Conservation (phyloP, 2,329 filamentous ascomycete species). For the Penicillium nordicum region DNA sequence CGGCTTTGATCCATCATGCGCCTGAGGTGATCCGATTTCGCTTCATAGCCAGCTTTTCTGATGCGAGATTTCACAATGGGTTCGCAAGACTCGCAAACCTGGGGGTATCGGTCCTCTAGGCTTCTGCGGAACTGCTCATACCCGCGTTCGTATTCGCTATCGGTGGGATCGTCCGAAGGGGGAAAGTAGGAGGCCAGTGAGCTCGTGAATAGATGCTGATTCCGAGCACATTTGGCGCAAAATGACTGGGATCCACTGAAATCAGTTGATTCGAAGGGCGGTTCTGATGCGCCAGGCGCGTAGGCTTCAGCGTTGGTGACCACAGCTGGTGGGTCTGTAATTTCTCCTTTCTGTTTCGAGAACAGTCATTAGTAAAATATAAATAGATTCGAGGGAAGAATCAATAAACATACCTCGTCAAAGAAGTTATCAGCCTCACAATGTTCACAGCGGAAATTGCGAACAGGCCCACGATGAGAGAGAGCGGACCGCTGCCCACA, state of each 20-base stretch:
- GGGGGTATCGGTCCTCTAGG: constrained; percentile 80
- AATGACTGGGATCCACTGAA: constrained; percentile 48
- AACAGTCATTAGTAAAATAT: constrained; percentile 17
- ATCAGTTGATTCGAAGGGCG: constrained; percentile 43
- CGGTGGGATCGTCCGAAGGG: constrained; percentile 62
- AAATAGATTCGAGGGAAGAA: neutral
- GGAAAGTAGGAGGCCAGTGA: constrained; percentile 78
- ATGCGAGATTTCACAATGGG: constrained; percentile 69
- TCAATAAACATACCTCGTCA: constrained; percentile 64
- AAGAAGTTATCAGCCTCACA: constrained; percentile 89
- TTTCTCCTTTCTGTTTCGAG: constrained; percentile 67
- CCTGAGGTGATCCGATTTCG: constrained; percentile 75
- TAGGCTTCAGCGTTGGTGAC: constrained; percentile 47
- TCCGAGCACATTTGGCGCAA: constrained; percentile 79
- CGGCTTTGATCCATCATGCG: constrained; percentile 67
- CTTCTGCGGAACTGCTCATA: constrained; percentile 68
- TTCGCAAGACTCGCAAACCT: constrained; percentile 79
- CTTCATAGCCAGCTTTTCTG: constrained; percentile 69
- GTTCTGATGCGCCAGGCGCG: constrained; percentile 39
- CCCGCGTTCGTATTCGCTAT: constrained; percentile 63
- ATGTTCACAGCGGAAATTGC: constrained; percentile 67
- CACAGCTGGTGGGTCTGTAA: constrained; percentile 75
- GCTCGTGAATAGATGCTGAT: constrained; percentile 77
- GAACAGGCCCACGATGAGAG: constrained; percentile 55
- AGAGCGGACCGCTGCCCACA: constrained; percentile 68